Evolutionary conservation across 1,139 yeast genomes (phyloP), one percentile per base, ranked within the genome.

Genomic region (Pneumocystis oryctolagi): DNA sequence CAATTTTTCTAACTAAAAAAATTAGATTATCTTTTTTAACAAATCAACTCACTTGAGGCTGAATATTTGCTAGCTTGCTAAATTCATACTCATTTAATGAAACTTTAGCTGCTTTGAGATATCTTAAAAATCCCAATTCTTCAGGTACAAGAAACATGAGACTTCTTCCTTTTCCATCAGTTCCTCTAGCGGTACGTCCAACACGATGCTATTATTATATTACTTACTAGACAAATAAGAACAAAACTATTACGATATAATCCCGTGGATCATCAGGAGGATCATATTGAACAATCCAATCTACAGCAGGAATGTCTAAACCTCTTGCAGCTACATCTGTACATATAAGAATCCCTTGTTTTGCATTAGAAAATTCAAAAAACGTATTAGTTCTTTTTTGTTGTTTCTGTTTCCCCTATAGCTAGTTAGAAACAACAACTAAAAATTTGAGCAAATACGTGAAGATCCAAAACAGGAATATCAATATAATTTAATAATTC

Each of bases 181-280:
- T 58, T 65, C 97, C 98, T 77, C 98, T 84, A 20, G 98, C 98
- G 34, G 98, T 92, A 79, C 98, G 85, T 67, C 98, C 98, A 47
- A 92, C 97, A 75, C 97, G 84, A 76, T 92, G 98, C 55, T 47
- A 47, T 47, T 12, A 47, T 47, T n/a, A 47, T 18, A 25, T 47
- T 47, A 47, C 25, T 47, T 20, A 4, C 18, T 6, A 47, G 14
- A 25, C 25, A 47, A 47, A 47, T 25, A 25, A 25, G 25, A 47
- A 25, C 3, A 42, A 20, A 47, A 47, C 20, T 25, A 47, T 47
- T 47, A 47, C 55, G 70, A 92, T 90, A 72, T 92, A 92, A 76
- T 90, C 97, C 76, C 97, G 84, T 74, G 97, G 97, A 76, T 92
- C 97, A 84, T 92, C 97, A 73, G 97, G 97, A 61, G 97, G 97